These are phyloP conservation scores for Lavandula angustifolia DNA, from an alignment of 257 asterid species.

Conservation along the genomic window DNA sequence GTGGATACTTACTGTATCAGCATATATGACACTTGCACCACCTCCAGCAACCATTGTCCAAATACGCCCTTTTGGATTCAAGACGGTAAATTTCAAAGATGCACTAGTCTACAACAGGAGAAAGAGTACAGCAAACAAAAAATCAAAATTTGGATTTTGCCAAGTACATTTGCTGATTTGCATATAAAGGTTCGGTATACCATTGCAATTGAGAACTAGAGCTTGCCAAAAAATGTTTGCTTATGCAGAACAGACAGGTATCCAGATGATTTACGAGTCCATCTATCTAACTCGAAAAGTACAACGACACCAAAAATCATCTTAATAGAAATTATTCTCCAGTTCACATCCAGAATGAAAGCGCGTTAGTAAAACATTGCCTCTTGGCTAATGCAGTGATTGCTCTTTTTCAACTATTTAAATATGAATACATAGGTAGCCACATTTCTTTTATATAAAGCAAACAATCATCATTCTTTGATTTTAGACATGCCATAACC, in stretches of 20 bases:
- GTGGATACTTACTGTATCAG: constrained; percentile 74
- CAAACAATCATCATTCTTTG: constrained; percentile 1
- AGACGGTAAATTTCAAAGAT: constrained; percentile 84
- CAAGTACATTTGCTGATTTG: not conserved
- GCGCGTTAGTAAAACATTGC: constrained; percentile 2
- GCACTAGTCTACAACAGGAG: constrained; percentile 83
- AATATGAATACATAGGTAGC: not conserved
- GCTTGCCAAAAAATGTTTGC: constrained; percentile 15
- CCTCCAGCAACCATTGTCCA: constrained; percentile 99
- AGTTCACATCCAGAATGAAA: not conserved
- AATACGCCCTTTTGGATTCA: constrained; percentile 94
- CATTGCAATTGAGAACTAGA: not conserved
- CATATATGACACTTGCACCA: constrained; percentile 95
- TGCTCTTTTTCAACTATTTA: constrained; percentile 3
- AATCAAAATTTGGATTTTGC: not conserved
- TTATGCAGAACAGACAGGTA: constrained; percentile 11
- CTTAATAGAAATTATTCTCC: not conserved
- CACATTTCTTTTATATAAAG: not conserved
- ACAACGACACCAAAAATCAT: constrained; percentile 6
- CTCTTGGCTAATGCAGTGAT: not conserved
- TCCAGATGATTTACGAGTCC: constrained; percentile 1
- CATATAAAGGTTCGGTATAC: not conserved
- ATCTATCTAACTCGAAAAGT: not conserved
- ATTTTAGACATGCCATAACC: constrained; percentile 1
- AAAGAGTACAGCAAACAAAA: constrained; percentile 1